Evolutionary conservation across 331 rosid genomes (phyloP), one percentile per base, ranked within the genome.

Genomic region (Rosa hybrid): DNA sequence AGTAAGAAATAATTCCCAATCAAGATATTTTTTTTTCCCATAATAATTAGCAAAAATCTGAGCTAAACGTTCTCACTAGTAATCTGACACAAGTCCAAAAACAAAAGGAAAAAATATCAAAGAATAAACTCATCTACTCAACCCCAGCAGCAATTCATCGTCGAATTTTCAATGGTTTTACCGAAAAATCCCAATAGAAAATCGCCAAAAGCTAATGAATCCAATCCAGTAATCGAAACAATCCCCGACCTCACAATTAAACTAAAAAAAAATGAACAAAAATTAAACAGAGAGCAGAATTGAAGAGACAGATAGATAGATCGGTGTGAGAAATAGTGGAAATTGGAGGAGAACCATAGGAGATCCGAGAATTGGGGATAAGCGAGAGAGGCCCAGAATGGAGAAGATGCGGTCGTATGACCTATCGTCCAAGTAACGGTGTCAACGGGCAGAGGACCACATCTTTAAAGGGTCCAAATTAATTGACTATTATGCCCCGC

Each of bases 361-460:
- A 62, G 79, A 76, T 76, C 59, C 45, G 44, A 21, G 46, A 5
- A 21, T 60, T 30, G 57, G 71, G 27, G 70, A 75, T 42, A 42
- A 75, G 71, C 70, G 48, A 46, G 27, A 42, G 71, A 42, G 57
- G 44, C 8, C 70, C 46, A 60, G 53, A 13, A 49, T 2, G 14
- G 16, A 49, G 1, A 2, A 49, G 17, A 12, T 16, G 53, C 12
- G 6, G 17, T 49, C 53, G 53, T 49, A 12, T 12, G 4, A 4
- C 16, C 17, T 49, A 3, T 49, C 12, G 17, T 12, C 53, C 11
- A 49, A 12, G 53, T 49, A 49, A 49, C 53, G 53, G 53, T 49
- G 53, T 49, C 30, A 27, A 27, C 30, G 30, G 30, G 44, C 13
- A 46, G 2, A 9, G 50, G 50, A 8, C 50, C 50, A 46, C 50